Evolutionary conservation across 176 grass and related monocot species (phyloP).

Genomic region (Echinochloa phyllopogon): DNA sequence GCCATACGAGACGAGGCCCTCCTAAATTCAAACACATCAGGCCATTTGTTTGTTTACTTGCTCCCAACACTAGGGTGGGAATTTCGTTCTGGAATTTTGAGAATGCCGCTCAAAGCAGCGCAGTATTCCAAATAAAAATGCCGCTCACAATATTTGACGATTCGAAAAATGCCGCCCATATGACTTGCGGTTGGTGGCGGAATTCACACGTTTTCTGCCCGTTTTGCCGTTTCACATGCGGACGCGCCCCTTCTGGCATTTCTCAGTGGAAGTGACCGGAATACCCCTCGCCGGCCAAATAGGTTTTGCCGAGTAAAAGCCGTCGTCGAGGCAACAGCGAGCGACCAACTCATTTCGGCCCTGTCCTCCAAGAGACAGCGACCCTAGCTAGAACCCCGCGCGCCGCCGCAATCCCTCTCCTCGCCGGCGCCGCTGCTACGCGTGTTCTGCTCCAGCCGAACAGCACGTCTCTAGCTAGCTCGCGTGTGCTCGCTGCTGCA

Average conservation of each 20-base stretch:
- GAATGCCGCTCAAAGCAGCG: too few relatives aligned
- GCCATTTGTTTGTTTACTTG: too few relatives aligned
- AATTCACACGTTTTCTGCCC: not conserved
- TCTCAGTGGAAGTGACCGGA: not conserved
- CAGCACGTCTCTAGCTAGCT: too few relatives aligned
- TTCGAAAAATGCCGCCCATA: not conserved
- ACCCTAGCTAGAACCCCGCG: not conserved
- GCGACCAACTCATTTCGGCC: not conserved
- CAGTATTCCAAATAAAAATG: too few relatives aligned
- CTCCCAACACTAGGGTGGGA: too few relatives aligned
- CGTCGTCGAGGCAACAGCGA: not conserved
- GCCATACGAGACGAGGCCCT: too few relatives aligned
- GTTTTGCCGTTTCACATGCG: not conserved
- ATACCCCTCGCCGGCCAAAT: not conserved
- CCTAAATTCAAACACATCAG: too few relatives aligned
- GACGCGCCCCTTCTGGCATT: not conserved
- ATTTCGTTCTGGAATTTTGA: too few relatives aligned
- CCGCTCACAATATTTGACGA: not conserved
- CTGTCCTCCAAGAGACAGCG: not conserved
- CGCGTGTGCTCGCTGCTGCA: not conserved
- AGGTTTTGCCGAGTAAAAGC: not conserved
- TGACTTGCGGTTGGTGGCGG: not conserved
- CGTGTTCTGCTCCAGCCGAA: not conserved
- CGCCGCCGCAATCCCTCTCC: not conserved
- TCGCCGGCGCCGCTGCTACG: not conserved